Percentiles rank a stretch among this genome's conserved stretches.
These are phyloP conservation scores for Haemoproteus tartakovskyi DNA, from an alignment of 169 alveolate genomes.

Conservation along the genomic window DNA sequence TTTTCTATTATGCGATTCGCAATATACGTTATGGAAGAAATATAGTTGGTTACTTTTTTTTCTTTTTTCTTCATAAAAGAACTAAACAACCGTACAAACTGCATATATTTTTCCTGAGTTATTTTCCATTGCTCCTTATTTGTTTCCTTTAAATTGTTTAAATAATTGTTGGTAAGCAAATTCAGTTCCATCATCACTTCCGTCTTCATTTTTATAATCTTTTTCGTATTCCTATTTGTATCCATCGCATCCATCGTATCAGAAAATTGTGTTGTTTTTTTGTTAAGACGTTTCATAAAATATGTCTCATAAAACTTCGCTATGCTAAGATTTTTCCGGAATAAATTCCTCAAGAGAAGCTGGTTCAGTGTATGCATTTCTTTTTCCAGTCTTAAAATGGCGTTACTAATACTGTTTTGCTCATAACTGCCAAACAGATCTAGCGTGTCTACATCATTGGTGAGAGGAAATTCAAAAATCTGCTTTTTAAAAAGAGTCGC, in stretches of 20 bases:
- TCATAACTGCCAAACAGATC: conserved; percentile 84
- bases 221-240: too few relatives aligned
- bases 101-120: background rate
- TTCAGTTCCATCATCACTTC: background rate
- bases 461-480: conserved; percentile 71
- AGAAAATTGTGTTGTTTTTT: too few relatives aligned
- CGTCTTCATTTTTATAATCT: too few relatives aligned
- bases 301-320: conserved; percentile 1
- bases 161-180: background rate
- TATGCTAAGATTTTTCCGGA: conserved; percentile 1
- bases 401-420: conserved; percentile 67
- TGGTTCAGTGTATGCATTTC: conserved; percentile 36
- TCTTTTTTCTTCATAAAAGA: background rate
- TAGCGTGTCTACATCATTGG: conserved; percentile 77
- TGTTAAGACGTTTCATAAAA: background rate
- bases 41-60: background rate
- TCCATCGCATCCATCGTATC: too few relatives aligned
- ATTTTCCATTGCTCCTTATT: background rate
- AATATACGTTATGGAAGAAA: background rate
- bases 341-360: conserved; percentile 7
- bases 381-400: conserved; percentile 15
- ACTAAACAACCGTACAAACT: too few relatives aligned
- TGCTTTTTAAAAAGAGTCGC: conserved; percentile 53
- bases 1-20: conserved; percentile 11
- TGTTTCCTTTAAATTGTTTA: background rate